Evolutionary conservation across 352 stramenopile genomes (phyloP).

Genomic region (Poterioochromonas sp.): DNA sequence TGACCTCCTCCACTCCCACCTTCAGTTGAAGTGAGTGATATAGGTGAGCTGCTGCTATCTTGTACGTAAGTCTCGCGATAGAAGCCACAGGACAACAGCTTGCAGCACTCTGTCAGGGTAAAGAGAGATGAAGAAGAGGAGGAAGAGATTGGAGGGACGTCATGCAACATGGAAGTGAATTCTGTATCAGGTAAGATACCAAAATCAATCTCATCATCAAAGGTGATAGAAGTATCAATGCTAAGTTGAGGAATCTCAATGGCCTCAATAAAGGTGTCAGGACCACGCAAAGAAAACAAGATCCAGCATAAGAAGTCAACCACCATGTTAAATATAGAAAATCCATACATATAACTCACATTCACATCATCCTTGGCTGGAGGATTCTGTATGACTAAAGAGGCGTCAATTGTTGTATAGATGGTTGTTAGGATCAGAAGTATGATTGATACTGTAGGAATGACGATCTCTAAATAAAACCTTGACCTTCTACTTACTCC

Average conservation of each 20-base stretch:
- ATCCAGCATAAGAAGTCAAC: constrained; percentile 1
- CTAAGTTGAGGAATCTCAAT: background rate
- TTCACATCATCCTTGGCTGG: background rate
- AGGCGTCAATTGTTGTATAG: background rate
- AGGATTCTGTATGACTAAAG: background rate
- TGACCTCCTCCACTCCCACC: background rate
- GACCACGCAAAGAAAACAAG: background rate
- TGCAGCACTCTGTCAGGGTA: background rate
- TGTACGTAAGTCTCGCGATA: background rate
- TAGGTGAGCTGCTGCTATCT: background rate
- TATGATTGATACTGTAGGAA: background rate
- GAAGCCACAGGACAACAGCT: background rate
- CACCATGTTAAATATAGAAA: background rate
- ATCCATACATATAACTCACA: background rate
- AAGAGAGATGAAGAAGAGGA: background rate
- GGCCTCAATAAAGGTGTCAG: background rate
- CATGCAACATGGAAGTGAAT: background rate
- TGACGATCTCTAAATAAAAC: background rate
- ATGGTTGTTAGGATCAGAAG: background rate
- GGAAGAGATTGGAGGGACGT: background rate
- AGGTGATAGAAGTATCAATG: background rate
- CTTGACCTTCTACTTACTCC: background rate
- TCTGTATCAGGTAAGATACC: background rate
- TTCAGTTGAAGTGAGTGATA: no score
- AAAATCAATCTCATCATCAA: constrained; percentile 1